Conservation (phyloP, 768 basidiomycete species). For the Termitomyces sp. region DNA sequence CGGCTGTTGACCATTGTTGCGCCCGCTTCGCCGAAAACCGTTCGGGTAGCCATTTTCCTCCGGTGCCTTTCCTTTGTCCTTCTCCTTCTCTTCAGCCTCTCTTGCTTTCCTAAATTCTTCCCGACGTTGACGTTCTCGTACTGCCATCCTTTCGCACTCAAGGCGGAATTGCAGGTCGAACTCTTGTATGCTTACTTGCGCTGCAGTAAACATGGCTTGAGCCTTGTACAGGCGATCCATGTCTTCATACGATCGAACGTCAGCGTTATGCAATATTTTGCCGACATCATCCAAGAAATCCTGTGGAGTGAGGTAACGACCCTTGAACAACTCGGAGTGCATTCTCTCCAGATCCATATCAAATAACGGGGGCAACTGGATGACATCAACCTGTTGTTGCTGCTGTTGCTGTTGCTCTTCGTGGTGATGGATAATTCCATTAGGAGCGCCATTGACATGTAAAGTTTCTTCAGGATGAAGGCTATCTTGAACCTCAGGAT, state of each 20-base stretch:
- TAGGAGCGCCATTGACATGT: slow-evolving; percentile 32
- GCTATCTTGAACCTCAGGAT: slow-evolving; percentile 23
- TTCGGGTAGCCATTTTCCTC: slow-evolving; percentile 35
- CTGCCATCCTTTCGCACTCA: slow-evolving; percentile 90
- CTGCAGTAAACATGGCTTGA: slow-evolving; percentile 84
- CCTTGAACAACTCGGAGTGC: slow-evolving; percentile 80
- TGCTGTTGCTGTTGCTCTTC: slow-evolving; percentile 23
- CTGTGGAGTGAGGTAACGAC: slow-evolving; percentile 81
- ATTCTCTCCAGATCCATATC: slow-evolving; percentile 93
- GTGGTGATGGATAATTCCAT: slow-evolving; percentile 32
- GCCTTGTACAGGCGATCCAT: slow-evolving; percentile 76
- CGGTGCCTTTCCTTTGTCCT: slow-evolving; percentile 28
- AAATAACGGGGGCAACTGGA: slow-evolving; percentile 52
- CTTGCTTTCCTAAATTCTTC: slow-evolving; percentile 54
- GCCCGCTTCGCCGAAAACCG: slow-evolving; percentile 66
- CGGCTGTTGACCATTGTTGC: slow-evolving; percentile 68
- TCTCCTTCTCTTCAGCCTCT: slow-evolving; percentile 36
- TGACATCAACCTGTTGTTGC: slow-evolving; percentile 33
- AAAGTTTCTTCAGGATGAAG: slow-evolving; percentile 21
- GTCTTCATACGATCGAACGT: slow-evolving; percentile 57
- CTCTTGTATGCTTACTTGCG: slow-evolving; percentile 82
- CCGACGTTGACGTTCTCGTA: slow-evolving; percentile 63
- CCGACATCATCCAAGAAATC: slow-evolving; percentile 83
- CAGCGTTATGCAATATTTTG: slow-evolving; percentile 77
- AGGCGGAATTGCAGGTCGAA: slow-evolving; percentile 74